These are phyloP conservation scores for Ophiostoma montium DNA, from an alignment of 2,329 filamentous ascomycete species.

Conservation along the genomic window DNA sequence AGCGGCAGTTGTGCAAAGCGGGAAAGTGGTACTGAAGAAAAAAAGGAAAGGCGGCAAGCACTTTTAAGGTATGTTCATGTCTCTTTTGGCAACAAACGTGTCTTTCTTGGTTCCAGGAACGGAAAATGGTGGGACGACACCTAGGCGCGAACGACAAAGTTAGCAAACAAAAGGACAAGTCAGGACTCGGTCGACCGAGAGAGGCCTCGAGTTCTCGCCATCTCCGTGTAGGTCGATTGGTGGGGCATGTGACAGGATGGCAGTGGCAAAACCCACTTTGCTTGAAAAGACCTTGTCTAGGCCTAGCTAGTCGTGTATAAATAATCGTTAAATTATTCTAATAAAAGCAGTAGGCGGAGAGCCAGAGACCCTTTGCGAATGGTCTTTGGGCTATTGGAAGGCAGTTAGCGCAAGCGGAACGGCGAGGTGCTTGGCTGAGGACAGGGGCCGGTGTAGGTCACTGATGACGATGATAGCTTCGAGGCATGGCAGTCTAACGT, in stretches of 20 bases:
- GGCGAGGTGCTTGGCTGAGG: background rate
- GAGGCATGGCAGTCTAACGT: background rate
- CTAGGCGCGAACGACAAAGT: slow-evolving; percentile 9
- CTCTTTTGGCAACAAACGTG: slow-evolving; percentile 4
- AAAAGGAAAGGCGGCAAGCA: slow-evolving; percentile 5
- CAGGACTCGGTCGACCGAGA: background rate
- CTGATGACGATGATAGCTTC: background rate
- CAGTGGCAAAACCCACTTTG: slow-evolving; percentile 15
- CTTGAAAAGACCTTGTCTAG: slow-evolving; percentile 12
- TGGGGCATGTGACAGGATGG: slow-evolving; percentile 14
- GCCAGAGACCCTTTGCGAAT: slow-evolving; percentile 8
- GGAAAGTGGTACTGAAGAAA: background rate
- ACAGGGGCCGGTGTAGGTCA: background rate
- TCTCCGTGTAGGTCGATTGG: slow-evolving; percentile 6
- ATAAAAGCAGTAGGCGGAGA: background rate
- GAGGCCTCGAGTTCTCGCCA: slow-evolving; percentile 6
- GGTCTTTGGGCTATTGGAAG: slow-evolving; percentile 4
- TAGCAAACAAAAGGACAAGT: slow-evolving; percentile 5
- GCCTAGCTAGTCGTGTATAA: slow-evolving; percentile 9
- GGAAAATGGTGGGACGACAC: slow-evolving; percentile 10
- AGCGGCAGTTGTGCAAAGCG: background rate
- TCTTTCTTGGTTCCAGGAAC: slow-evolving; percentile 6
- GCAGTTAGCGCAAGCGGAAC: background rate
- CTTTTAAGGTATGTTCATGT: slow-evolving; percentile 10
- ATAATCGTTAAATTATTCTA: slow-evolving; percentile 1